A percentile compares a stretch with the other conserved stretches of the same genome.
These are phyloP conservation scores for Fonsecaea multimorphosa DNA, from an alignment of 2,329 filamentous ascomycete species.

Conservation along the genomic window DNA sequence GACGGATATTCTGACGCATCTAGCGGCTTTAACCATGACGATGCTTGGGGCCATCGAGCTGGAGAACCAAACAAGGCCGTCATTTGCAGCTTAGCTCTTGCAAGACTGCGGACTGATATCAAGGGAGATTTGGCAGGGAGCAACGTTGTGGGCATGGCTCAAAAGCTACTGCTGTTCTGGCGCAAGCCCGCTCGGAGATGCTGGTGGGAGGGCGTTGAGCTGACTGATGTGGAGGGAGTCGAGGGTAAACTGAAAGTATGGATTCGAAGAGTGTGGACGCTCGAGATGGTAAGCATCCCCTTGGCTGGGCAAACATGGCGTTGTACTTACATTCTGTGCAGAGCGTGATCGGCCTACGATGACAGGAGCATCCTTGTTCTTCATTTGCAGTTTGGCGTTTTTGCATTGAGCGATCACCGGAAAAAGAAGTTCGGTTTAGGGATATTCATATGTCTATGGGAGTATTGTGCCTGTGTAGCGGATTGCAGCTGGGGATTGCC, in stretches of 20 bases:
- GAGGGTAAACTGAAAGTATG: slow-evolving; percentile 94
- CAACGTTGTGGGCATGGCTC: slow-evolving; percentile 92
- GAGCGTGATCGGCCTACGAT: slow-evolving; percentile 87
- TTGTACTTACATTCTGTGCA: slow-evolving; percentile 40
- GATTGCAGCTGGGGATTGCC: not conserved
- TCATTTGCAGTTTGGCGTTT: not conserved
- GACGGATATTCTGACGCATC: slow-evolving; percentile 24
- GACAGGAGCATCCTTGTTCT: slow-evolving; percentile 36
- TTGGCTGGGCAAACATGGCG: slow-evolving; percentile 1
- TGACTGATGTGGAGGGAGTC: slow-evolving; percentile 86
- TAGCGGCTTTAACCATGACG: slow-evolving; percentile 95
- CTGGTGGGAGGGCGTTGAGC: slow-evolving; percentile 98
- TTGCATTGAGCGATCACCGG: slow-evolving; percentile 12
- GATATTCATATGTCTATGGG: slow-evolving; percentile 3
- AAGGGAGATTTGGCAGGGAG: slow-evolving; percentile 74
- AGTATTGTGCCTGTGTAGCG: not conserved
- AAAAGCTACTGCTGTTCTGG: slow-evolving; percentile 98
- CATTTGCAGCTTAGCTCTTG: slow-evolving; percentile 93
- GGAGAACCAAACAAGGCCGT: slow-evolving; percentile 98
- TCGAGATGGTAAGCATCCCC: slow-evolving; percentile 79
- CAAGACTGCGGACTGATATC: slow-evolving; percentile 89
- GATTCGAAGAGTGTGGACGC: slow-evolving; percentile 97
- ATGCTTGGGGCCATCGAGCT: slow-evolving; percentile 95
- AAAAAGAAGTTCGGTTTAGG: slow-evolving; percentile 5
- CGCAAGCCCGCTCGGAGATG: slow-evolving; percentile 93